Percentiles rank a stretch among this genome's conserved stretches.
Conservation (phyloP, 352 stramenopile genomes). For the Globisporangium barbulae region DNA sequence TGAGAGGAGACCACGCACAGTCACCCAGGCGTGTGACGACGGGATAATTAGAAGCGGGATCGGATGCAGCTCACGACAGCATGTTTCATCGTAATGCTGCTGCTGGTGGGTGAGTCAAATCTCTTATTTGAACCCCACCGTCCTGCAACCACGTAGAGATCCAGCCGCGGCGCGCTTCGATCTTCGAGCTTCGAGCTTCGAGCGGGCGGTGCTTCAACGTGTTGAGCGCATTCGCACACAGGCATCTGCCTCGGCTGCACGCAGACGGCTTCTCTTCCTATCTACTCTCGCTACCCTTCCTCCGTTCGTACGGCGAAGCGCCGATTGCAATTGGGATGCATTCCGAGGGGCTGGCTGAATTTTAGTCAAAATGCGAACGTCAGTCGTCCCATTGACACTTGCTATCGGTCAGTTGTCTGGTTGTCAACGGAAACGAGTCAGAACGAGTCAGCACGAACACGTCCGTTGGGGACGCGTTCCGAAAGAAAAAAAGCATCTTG, state of each 20-base stretch:
- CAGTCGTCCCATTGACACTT: not conserved
- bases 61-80: not conserved
- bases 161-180: not conserved
- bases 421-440: slow-evolving; percentile 3
- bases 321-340: not conserved
- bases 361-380: not conserved
- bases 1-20: not conserved
- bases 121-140: not conserved
- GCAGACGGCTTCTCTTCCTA: not conserved
- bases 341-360: not conserved
- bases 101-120: not conserved
- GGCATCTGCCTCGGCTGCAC: not conserved
- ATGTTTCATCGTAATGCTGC: not conserved
- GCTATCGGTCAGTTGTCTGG: not conserved
- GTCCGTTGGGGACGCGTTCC: not conserved
- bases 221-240: not conserved
- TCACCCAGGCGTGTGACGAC: not conserved
- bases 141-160: not conserved
- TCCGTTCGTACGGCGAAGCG: not conserved
- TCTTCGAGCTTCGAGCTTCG: not conserved
- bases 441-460: not conserved
- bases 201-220: not conserved
- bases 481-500: not conserved
- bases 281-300: not conserved
- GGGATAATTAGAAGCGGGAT: not conserved